phyloP scores from a whole-genome alignment of 345 rosid species.

The Gossypium australe region DNA sequence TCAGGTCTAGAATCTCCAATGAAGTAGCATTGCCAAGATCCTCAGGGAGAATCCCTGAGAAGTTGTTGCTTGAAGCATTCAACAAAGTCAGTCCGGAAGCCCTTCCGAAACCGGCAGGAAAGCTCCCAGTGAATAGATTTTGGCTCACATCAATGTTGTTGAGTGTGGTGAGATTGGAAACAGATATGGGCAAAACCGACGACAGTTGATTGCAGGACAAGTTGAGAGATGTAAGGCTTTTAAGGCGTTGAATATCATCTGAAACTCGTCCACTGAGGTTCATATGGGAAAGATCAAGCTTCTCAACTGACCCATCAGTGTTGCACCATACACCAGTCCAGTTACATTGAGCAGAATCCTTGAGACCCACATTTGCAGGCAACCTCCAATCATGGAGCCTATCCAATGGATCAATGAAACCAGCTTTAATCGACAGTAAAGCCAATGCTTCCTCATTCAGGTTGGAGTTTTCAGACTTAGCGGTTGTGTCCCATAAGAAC shows the following conservation, averaged over 20 bases:
- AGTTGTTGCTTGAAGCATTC: conserved; percentile 83
- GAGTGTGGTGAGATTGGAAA: conserved; percentile 48
- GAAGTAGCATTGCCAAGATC: conserved; percentile 64
- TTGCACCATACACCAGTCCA: conserved; percentile 88
- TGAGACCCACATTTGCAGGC: conserved; percentile 20
- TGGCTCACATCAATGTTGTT: conserved; percentile 64
- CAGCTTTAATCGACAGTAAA: conserved; percentile 51
- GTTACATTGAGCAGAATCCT: conserved; percentile 41
- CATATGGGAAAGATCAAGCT: conserved; percentile 68
- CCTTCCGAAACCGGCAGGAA: conserved; percentile 51
- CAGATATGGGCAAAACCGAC: conserved; percentile 37
- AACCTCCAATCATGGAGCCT: conserved; percentile 68
- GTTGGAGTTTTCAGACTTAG: conserved; percentile 22
- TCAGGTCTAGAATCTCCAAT: conserved; percentile 71
- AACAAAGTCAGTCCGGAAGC: conserved; percentile 49
- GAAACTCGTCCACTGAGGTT: conserved; percentile 72
- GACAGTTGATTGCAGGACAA: conserved; percentile 67
- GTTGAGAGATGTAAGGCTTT: conserved; percentile 55
- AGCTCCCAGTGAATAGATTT: conserved; percentile 53
- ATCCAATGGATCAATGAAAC: conserved; percentile 54
- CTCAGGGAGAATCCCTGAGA: conserved; percentile 64
- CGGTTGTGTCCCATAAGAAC: conserved; percentile 34
- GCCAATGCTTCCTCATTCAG: conserved; percentile 42
- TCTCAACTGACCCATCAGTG: conserved; percentile 55
- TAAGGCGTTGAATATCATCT: conserved; percentile 46